These are phyloP conservation scores for Botrytis fragariae DNA, from an alignment of 2,329 filamentous ascomycete species.

Conservation along the genomic window DNA sequence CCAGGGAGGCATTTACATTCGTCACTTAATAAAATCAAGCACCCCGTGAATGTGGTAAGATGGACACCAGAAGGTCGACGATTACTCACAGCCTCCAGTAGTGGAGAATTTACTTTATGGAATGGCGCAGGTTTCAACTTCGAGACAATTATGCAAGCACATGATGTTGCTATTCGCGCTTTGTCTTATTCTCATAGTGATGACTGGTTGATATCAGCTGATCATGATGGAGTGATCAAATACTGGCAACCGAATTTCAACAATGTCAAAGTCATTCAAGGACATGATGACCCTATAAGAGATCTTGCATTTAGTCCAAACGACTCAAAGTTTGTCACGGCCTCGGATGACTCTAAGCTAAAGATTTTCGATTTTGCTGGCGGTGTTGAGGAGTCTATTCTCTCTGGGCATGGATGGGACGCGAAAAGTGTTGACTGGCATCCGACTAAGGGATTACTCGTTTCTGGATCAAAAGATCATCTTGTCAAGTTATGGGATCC, in stretches of 20 bases:
- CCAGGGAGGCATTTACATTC: conserved; percentile 95
- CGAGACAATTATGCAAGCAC: conserved; percentile 98
- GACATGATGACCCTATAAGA: conserved; percentile 83
- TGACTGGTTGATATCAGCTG: conserved; percentile 94
- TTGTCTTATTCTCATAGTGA: conserved; percentile 90
- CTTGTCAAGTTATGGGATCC: conserved; percentile 98
- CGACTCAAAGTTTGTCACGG: conserved; percentile 93
- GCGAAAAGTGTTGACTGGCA: conserved; percentile 98
- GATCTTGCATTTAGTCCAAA: conserved; percentile 92
- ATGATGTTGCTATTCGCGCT: conserved; percentile 82
- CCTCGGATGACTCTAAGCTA: conserved; percentile 86
- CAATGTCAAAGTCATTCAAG: conserved; percentile 92
- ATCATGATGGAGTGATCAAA: conserved; percentile 93
- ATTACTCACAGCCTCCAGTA: conserved; percentile 88
- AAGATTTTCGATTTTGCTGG: conserved; percentile 97
- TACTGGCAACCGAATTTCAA: conserved; percentile 99
- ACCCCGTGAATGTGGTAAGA: conserved; percentile 92
- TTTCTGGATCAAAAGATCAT: conserved; percentile 97
- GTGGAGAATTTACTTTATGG: conserved; percentile 97
- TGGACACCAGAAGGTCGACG: conserved; percentile 97
- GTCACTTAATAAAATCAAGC: conserved; percentile 97
- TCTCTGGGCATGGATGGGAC: conserved; percentile 97
- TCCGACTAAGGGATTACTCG: conserved; percentile 86
- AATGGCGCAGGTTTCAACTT: conserved; percentile 99
- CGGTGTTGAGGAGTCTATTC: conserved; percentile 75